These are phyloP conservation scores for Schrenkiella parvula DNA, from an alignment of 345 rosid species.

Conservation along the genomic window DNA sequence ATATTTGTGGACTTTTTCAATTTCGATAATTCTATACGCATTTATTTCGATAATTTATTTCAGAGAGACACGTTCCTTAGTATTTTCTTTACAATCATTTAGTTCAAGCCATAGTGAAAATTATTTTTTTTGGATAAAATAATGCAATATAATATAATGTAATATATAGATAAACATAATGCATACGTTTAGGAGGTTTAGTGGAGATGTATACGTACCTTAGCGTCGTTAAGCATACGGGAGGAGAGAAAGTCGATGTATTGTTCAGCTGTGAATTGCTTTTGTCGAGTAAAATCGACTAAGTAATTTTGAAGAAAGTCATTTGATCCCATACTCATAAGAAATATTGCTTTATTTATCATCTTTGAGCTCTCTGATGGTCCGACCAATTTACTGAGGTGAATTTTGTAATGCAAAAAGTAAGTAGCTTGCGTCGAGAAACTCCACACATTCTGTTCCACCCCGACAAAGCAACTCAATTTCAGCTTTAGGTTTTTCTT, in stretches of 20 bases:
- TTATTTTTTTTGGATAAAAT: not conserved
- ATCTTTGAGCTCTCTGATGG: slow-evolving; percentile 43
- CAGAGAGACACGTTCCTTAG: not conserved
- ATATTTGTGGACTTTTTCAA: not conserved
- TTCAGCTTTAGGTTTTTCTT: not conserved
- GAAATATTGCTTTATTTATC: slow-evolving; percentile 42
- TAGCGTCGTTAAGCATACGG: slow-evolving; percentile 42
- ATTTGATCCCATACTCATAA: slow-evolving; percentile 79
- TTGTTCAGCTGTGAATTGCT: slow-evolving; percentile 47
- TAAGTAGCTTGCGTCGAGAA: slow-evolving; percentile 55
- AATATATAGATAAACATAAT: not conserved
- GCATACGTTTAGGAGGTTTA: not conserved
- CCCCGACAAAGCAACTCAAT: not conserved
- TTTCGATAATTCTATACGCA: not conserved
- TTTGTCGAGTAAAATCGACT: slow-evolving; percentile 60
- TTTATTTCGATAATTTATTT: no score
- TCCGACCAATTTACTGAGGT: slow-evolving; percentile 52
- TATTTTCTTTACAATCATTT: not conserved
- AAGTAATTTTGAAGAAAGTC: slow-evolving; percentile 80
- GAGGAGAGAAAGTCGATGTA: slow-evolving; percentile 55
- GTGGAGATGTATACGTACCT: slow-evolving; percentile 39
- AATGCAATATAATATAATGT: no score
- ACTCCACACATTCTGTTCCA: slow-evolving; percentile 56
- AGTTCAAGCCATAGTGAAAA: not conserved
- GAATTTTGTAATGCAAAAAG: slow-evolving; percentile 63